Percentiles rank a stretch among this genome's conserved stretches.
Evolutionary conservation across 306 rosid genomes (phyloP).

Genomic region (Inga leiocalycina): DNA sequence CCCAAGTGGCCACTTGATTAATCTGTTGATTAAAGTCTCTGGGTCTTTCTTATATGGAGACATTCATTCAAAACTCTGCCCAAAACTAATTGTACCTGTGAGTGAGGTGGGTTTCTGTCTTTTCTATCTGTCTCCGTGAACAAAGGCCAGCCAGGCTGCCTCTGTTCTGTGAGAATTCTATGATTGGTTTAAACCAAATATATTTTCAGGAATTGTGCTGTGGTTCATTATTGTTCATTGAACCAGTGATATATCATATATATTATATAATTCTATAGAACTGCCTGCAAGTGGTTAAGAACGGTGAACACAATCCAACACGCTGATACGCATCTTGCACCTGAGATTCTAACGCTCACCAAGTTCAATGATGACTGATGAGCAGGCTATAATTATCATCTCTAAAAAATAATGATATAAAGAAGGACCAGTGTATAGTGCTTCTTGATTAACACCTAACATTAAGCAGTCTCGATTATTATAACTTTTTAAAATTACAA

Average conservation of each 20-base stretch:
- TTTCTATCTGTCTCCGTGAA: constrained; percentile 8
- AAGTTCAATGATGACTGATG: constrained; percentile 23
- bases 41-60: constrained; percentile 37
- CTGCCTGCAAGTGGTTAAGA: constrained; percentile 46
- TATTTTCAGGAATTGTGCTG: constrained; percentile 16
- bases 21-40: constrained; percentile 35
- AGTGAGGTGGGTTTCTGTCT: constrained; percentile 18
- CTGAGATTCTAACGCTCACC: constrained; percentile 39
- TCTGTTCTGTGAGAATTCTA: constrained; percentile 27
- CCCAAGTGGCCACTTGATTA: constrained; percentile 21
- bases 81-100: not conserved
- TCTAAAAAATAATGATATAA: not conserved
- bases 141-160: constrained; percentile 32
- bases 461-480: constrained; percentile 17
- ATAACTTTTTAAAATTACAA: not conserved
- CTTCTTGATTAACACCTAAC: constrained; percentile 32
- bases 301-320: constrained; percentile 57
- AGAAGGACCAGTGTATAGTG: not conserved
- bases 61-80: constrained; percentile 26
- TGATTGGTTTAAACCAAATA: constrained; percentile 37
- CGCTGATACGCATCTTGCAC: constrained; percentile 54
- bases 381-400: constrained; percentile 10
- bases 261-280: constrained; percentile 33
- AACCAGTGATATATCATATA: constrained; percentile 10
- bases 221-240: constrained; percentile 37